These are phyloP conservation scores for Antitrichia curtipendula DNA, from an alignment of 225 moss, liverwort and hornwort genomes.

Conservation along the genomic window DNA sequence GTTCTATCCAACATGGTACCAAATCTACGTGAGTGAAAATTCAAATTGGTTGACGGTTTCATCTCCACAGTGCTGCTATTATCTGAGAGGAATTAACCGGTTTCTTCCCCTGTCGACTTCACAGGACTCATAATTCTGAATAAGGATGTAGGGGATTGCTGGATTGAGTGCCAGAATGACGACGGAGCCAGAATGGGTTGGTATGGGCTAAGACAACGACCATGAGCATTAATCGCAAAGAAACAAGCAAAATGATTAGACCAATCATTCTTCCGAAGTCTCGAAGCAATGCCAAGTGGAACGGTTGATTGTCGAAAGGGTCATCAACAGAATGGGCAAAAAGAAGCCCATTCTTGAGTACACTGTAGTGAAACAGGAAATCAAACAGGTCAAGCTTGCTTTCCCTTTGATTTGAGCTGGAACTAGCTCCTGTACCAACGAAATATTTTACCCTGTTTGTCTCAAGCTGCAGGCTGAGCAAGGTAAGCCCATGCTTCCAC, in stretches of 20 bases:
- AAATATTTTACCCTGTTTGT: neutral
- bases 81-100: neutral
- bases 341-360: neutral
- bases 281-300: neutral
- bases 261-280: neutral
- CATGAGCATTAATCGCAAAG: neutral
- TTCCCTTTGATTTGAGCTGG: neutral
- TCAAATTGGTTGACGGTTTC: neutral
- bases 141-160: neutral
- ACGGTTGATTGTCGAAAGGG: neutral
- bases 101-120: neutral
- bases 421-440: neutral
- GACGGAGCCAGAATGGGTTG: neutral
- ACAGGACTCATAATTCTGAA: neutral
- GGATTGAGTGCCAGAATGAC: neutral
- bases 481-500: neutral
- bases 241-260: neutral
- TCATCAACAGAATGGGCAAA: neutral
- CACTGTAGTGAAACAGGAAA: neutral
- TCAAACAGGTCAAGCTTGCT: neutral
- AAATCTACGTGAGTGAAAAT: neutral
- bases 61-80: neutral
- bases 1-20: neutral
- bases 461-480: neutral
- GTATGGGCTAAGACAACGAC: neutral